Evolutionary conservation across 345 rosid species (phyloP).

Genomic region (Cardamine occulta): DNA sequence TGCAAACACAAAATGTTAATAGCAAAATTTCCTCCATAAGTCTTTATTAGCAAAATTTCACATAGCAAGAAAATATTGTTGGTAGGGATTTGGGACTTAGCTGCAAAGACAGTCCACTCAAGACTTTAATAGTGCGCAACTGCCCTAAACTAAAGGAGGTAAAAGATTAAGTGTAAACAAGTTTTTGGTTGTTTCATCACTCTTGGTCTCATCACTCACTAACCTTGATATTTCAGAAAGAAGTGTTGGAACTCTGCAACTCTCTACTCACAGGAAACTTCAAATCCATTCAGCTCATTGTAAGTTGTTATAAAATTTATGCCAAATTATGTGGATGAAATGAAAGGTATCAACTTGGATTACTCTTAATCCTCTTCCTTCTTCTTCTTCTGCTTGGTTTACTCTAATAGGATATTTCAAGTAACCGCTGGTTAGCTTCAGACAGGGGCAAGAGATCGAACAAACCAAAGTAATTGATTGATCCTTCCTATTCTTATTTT

Average conservation of each 20-base stretch:
- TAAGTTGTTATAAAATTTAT: conserved; percentile 46
- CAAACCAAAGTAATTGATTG: conserved; percentile 52
- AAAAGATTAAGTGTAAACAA: conserved; percentile 19
- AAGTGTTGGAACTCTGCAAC: conserved; percentile 66
- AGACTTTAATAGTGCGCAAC: conserved; percentile 76
- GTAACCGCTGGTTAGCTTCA: conserved; percentile 70
- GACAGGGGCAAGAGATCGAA: conserved; percentile 64
- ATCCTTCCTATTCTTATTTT: neutral
- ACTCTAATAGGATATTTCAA: conserved; percentile 70
- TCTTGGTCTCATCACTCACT: conserved; percentile 8
- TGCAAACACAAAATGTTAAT: conserved; percentile 24
- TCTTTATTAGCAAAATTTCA: conserved; percentile 1
- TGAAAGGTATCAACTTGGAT: neutral
- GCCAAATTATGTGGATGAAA: conserved; percentile 8
- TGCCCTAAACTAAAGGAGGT: conserved; percentile 84
- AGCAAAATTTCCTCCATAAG: neutral
- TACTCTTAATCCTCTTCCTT: conserved; percentile 27
- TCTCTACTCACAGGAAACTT: conserved; percentile 72
- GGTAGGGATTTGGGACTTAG: conserved; percentile 66
- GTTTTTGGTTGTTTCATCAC: conserved; percentile 16
- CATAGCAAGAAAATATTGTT: neutral
- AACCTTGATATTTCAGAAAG: conserved; percentile 53
- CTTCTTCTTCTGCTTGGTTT: conserved; percentile 1
- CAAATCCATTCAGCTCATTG: conserved; percentile 66
- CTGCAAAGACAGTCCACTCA: conserved; percentile 58